Conservation (phyloP, 176 grass and related monocot genomes). For the Zea mays region DNA sequence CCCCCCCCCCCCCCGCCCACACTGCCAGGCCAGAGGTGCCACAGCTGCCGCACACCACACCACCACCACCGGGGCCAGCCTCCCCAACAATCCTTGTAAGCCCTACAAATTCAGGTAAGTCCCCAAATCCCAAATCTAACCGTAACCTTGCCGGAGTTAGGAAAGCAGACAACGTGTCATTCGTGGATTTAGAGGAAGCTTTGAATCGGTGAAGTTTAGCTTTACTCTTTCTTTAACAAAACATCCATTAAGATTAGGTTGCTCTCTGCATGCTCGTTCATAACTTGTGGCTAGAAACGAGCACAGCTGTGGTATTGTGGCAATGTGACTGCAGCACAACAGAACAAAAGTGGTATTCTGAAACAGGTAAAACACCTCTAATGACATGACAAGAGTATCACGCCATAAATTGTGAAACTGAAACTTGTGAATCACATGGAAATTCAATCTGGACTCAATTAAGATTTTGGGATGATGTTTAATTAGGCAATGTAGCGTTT, state of each 20-base stretch:
- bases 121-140: neutral
- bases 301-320: too few species aligned
- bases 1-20: neutral
- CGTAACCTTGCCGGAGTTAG: neutral
- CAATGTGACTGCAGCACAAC: too few species aligned
- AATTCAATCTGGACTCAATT: too few species aligned
- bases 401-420: neutral
- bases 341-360: too few species aligned
- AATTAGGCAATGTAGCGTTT: too few species aligned
- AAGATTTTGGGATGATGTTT: too few species aligned
- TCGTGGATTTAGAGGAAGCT: neutral
- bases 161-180: neutral
- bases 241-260: neutral
- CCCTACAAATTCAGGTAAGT: neutral
- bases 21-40: neutral
- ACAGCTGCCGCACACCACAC: neutral
- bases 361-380: neutral
- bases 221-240: neutral
- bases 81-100: neutral
- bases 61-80: neutral
- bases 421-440: neutral
- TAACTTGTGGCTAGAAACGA: neutral
- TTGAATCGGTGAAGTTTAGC: neutral
- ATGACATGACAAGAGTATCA: too few species aligned
- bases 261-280: too few species aligned